These are phyloP conservation scores for Mycena capillaripes DNA, from an alignment of 768 basidiomycete species.

Conservation along the genomic window DNA sequence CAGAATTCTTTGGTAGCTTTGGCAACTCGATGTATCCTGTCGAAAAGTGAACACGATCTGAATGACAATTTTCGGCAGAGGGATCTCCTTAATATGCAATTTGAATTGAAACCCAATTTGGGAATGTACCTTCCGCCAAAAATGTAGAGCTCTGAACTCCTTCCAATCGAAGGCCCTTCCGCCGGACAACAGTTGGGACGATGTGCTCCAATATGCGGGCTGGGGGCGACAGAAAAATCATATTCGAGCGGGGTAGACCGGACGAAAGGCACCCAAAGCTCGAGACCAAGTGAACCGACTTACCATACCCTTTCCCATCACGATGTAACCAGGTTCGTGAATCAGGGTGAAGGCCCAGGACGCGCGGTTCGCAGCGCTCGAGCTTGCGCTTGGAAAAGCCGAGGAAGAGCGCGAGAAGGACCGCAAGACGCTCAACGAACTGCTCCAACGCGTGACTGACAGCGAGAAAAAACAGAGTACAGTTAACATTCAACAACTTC, in stretches of 20 bases:
- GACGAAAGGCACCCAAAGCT: background rate
- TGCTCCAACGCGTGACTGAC: background rate
- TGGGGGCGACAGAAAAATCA: background rate
- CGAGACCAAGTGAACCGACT: constrained; percentile 2
- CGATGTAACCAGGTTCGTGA: constrained; percentile 4
- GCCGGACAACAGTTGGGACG: background rate
- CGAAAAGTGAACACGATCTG: too few relatives aligned
- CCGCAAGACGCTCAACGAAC: background rate
- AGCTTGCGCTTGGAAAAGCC: background rate
- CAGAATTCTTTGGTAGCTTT: too few relatives aligned
- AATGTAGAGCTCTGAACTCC: constrained; percentile 1
- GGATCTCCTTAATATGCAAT: too few relatives aligned
- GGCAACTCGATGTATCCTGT: too few relatives aligned
- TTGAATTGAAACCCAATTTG: too few relatives aligned
- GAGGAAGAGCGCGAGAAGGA: background rate
- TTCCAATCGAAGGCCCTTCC: constrained; percentile 3
- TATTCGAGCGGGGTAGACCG: background rate
- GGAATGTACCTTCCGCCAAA: too few relatives aligned
- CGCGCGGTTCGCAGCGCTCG: background rate
- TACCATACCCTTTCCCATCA: constrained; percentile 1
- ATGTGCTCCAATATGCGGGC: background rate
- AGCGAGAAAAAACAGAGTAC: background rate
- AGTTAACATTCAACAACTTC: background rate
- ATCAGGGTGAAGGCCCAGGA: background rate
- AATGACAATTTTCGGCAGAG: too few relatives aligned